Percentiles rank a stretch among this genome's conserved stretches.
Evolutionary conservation across 164 flowering plant genomes (phyloP).

Genomic region (Umbilicus rupestris): DNA sequence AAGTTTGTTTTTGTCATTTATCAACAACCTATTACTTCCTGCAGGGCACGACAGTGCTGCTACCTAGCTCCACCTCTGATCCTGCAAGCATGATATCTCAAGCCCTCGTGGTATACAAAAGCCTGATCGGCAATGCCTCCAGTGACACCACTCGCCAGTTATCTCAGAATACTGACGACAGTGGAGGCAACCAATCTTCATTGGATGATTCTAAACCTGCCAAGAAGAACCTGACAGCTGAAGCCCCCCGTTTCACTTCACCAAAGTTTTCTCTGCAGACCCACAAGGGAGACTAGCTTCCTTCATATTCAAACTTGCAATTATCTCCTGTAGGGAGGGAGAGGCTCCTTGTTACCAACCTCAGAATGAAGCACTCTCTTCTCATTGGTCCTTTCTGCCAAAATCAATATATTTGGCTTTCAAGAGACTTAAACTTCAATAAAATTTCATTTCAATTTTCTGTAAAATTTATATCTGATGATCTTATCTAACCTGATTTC

Average conservation of each 20-base stretch:
- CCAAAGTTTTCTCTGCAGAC: constrained; percentile 5
- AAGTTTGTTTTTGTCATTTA: background rate
- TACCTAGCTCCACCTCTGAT: constrained; percentile 45
- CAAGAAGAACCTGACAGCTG: constrained; percentile 1
- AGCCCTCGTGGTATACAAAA: constrained; percentile 60
- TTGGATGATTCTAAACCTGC: background rate
- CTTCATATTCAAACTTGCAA: background rate
- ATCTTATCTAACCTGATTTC: too few relatives aligned
- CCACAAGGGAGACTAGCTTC: constrained; percentile 3
- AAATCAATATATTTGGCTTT: too few relatives aligned
- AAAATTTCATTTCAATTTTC: too few relatives aligned
- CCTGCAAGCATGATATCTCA: constrained; percentile 66
- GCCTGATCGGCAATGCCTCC: constrained; percentile 24
- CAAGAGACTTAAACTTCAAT: too few relatives aligned
- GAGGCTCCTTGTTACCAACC: too few relatives aligned
- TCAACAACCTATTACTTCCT: background rate
- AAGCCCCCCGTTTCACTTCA: background rate
- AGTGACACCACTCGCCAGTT: background rate
- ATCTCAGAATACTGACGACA: background rate
- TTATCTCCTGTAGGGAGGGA: too few relatives aligned
- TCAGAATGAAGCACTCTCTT: too few relatives aligned
- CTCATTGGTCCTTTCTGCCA: too few relatives aligned
- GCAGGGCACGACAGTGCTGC: constrained; percentile 78
- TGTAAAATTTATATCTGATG: too few relatives aligned
- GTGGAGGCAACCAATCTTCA: background rate